Conservation (phyloP, 129 eudicot species). For the Lonicera japonica region DNA sequence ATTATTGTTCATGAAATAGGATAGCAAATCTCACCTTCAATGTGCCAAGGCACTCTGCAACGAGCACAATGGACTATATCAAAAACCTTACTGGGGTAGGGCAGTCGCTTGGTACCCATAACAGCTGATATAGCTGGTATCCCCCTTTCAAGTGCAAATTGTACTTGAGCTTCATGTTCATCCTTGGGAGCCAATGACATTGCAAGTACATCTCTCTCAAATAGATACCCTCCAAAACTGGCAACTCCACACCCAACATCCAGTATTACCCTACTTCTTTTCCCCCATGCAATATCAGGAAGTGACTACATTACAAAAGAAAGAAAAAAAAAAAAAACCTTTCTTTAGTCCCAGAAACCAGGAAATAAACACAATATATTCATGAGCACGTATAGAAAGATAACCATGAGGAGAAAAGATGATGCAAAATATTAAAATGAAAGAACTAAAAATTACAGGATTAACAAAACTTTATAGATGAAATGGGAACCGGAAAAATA, state of each 20-base stretch:
- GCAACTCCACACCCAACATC: conserved; percentile 84
- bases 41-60: conserved; percentile 76
- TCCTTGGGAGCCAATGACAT: conserved; percentile 73
- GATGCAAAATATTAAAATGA: not conserved
- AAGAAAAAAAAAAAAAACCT: not conserved
- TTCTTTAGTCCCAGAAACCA: no score
- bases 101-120: conserved; percentile 62
- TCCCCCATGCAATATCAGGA: conserved; percentile 68
- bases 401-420: not conserved
- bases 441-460: not conserved
- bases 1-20: no score
- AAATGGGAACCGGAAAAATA: not conserved
- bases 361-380: not conserved
- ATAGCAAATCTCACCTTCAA: conserved; percentile 75
- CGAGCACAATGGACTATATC: conserved; percentile 67
- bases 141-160: conserved; percentile 69
- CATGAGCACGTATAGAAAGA: not conserved
- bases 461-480: not conserved
- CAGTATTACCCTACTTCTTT: conserved; percentile 45
- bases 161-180: conserved; percentile 76
- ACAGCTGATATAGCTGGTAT: conserved; percentile 74
- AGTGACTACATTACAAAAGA: conserved; percentile 30
- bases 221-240: conserved; percentile 64
- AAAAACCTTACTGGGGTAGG: conserved; percentile 53
- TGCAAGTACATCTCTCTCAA: conserved; percentile 58